Percentiles rank a stretch among this genome's conserved stretches.
Evolutionary conservation across 1,139 yeast genomes (phyloP).

Genomic region (Yamadazyma oceani): DNA sequence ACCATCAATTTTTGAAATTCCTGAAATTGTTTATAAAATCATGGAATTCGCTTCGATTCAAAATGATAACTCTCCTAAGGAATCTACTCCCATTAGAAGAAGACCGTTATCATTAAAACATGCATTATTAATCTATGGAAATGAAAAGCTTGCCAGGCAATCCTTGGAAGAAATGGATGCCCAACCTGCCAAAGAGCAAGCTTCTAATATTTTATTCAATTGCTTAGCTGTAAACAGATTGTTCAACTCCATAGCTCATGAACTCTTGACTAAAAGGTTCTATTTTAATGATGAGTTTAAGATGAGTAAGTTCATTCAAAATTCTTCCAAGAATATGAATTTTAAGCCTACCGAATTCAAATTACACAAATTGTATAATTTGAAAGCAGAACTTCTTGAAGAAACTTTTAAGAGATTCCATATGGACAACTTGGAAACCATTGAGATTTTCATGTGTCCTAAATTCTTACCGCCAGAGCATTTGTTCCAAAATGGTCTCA

Average conservation of each 20-base stretch:
- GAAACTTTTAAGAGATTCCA: slow-evolving; percentile 26
- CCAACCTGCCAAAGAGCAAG: slow-evolving; percentile 4
- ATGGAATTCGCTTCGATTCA: slow-evolving; percentile 57
- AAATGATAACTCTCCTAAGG: slow-evolving; percentile 54
- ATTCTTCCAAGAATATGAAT: slow-evolving; percentile 2
- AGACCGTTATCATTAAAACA: slow-evolving; percentile 68
- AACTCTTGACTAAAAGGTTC: slow-evolving; percentile 54
- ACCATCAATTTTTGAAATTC: slow-evolving; percentile 64
- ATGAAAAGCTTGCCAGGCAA: slow-evolving; percentile 46
- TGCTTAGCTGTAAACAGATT: slow-evolving; percentile 69
- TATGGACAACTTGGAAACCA: slow-evolving; percentile 55
- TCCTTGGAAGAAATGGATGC: slow-evolving; percentile 42
- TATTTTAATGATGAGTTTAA: slow-evolving; percentile 51
- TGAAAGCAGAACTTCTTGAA: slow-evolving; percentile 30
- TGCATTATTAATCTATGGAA: slow-evolving; percentile 48
- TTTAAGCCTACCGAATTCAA: slow-evolving; percentile 34
- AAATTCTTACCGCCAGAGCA: slow-evolving; percentile 55
- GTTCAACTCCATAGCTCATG: slow-evolving; percentile 59
- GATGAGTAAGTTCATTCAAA: slow-evolving; percentile 44
- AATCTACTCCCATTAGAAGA: slow-evolving; percentile 58
- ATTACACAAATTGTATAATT: slow-evolving; percentile 36
- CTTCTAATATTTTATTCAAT: slow-evolving; percentile 38
- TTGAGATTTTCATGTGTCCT: slow-evolving; percentile 87
- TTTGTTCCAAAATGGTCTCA: slow-evolving; percentile 36
- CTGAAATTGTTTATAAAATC: slow-evolving; percentile 71